Percentiles rank a stretch among this genome's conserved stretches.
These are phyloP conservation scores for Xylaria intraflava DNA, from an alignment of 495 filamentous ascomycete species.

Conservation along the genomic window DNA sequence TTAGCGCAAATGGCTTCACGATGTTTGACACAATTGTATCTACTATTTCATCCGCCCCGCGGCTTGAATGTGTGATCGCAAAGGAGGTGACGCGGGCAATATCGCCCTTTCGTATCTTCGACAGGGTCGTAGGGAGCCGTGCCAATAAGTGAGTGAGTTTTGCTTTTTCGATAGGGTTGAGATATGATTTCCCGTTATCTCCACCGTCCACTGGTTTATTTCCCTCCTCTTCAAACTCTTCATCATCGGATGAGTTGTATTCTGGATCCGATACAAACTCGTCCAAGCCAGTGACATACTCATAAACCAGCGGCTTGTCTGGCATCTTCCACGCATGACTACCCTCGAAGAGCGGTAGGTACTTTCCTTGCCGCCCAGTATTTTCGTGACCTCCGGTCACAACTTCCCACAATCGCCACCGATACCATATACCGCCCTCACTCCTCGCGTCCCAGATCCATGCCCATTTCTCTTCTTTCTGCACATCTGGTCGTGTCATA, in stretches of 20 bases:
- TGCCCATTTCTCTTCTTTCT: conserved; percentile 80
- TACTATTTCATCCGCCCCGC: conserved; percentile 81
- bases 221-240: conserved; percentile 71
- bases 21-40: conserved; percentile 80
- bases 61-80: conserved; percentile 74
- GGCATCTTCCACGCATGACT: conserved; percentile 66
- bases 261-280: conserved; percentile 78
- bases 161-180: conserved; percentile 79
- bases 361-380: conserved; percentile 33
- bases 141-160: conserved; percentile 74
- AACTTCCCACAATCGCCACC: conserved; percentile 84
- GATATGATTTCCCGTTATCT: conserved; percentile 61
- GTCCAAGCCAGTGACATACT: conserved; percentile 64
- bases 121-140: conserved; percentile 69
- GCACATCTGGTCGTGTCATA: conserved; percentile 76
- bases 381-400: conserved; percentile 50
- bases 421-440: conserved; percentile 74
- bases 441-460: conserved; percentile 90
- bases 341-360: conserved; percentile 61
- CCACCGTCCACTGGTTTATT: conserved; percentile 48
- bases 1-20: conserved; percentile 63
- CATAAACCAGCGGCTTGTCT: conserved; percentile 58
- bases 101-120: conserved; percentile 74
- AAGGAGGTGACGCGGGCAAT: conserved; percentile 82
- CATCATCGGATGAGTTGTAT: conserved; percentile 83